Evolutionary conservation across 352 stramenopile genomes (phyloP).

Genomic region (Stephanocyclus meneghinianus): DNA sequence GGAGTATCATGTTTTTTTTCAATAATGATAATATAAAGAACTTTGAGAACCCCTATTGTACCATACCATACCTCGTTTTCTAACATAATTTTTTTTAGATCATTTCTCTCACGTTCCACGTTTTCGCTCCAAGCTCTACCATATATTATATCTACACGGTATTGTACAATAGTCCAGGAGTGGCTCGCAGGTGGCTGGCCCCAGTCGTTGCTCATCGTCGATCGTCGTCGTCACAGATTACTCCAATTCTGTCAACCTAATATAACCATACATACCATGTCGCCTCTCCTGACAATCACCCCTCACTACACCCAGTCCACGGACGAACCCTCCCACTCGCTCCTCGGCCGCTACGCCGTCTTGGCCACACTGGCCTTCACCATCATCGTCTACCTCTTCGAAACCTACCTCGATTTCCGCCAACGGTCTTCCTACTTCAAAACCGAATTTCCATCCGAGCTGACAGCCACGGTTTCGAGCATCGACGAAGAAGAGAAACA

Average conservation of each 20-base stretch:
- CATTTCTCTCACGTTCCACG: too few relatives aligned
- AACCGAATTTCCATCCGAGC: constrained; percentile 71
- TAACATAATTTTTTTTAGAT: too few relatives aligned
- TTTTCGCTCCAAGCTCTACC: too few relatives aligned
- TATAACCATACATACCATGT: not conserved
- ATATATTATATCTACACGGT: too few relatives aligned
- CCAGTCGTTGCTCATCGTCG: too few relatives aligned
- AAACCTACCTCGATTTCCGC: constrained; percentile 89
- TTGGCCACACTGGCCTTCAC: constrained; percentile 86
- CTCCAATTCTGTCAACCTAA: not conserved
- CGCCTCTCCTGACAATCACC: constrained; percentile 12
- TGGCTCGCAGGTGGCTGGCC: too few relatives aligned
- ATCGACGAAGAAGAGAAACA: constrained; percentile 50
- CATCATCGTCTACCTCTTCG: constrained; percentile 88
- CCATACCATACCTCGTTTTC: too few relatives aligned
- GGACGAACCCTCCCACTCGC: constrained; percentile 1
- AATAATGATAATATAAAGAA: too few relatives aligned
- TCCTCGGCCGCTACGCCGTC: constrained; percentile 55
- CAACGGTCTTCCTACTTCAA: constrained; percentile 90
- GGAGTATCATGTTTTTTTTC: too few relatives aligned
- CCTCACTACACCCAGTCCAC: constrained; percentile 33
- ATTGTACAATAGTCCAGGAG: too few relatives aligned
- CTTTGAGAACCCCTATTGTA: too few relatives aligned
- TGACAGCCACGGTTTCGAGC: constrained; percentile 63
- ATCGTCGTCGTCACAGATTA: not conserved